These are phyloP conservation scores for Pinus albicaulis DNA, from an alignment of 75 land plant genomes.

Conservation along the genomic window DNA sequence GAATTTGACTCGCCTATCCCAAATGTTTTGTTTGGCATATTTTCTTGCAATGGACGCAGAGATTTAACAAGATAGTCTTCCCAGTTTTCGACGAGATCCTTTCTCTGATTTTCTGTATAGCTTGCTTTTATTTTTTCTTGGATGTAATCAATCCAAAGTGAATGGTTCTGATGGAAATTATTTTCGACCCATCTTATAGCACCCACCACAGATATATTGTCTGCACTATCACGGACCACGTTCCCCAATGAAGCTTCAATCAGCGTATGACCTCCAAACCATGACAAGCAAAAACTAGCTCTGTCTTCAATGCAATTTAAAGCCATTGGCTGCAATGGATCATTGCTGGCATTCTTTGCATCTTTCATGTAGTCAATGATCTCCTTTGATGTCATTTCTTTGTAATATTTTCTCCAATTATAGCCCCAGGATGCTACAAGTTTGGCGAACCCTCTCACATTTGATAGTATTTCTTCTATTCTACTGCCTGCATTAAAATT, in stretches of 20 bases:
- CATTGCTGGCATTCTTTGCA: slow-evolving; percentile 13
- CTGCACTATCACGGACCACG: too few species aligned
- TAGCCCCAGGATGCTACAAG: slow-evolving; percentile 37
- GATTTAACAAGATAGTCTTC: slow-evolving; percentile 20
- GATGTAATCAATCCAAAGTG: slow-evolving; percentile 32
- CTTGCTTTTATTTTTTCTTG: slow-evolving; percentile 8
- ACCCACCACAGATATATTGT: too few species aligned
- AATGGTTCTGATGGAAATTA: slow-evolving; percentile 42
- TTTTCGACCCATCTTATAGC: slow-evolving; percentile 34
- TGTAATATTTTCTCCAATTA: slow-evolving; percentile 43
- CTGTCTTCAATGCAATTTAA: too few species aligned
- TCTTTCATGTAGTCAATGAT: slow-evolving; percentile 34
- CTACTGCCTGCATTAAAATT: neutral
- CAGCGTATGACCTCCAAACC: too few species aligned
- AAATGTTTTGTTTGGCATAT: slow-evolving; percentile 19
- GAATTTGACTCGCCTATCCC: slow-evolving; percentile 11
- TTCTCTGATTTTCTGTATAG: slow-evolving; percentile 9
- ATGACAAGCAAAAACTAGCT: too few species aligned
- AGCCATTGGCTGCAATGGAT: slow-evolving; percentile 27
- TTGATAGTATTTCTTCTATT: slow-evolving; percentile 19
- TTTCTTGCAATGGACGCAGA: slow-evolving; percentile 19
- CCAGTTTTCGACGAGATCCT: slow-evolving; percentile 22
- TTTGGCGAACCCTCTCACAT: slow-evolving; percentile 6
- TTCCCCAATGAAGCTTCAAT: too few species aligned
- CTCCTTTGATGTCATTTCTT: slow-evolving; percentile 15